These are phyloP conservation scores for Williopsis jadinii DNA, from an alignment of 1,139 yeast species.

Conservation along the genomic window DNA sequence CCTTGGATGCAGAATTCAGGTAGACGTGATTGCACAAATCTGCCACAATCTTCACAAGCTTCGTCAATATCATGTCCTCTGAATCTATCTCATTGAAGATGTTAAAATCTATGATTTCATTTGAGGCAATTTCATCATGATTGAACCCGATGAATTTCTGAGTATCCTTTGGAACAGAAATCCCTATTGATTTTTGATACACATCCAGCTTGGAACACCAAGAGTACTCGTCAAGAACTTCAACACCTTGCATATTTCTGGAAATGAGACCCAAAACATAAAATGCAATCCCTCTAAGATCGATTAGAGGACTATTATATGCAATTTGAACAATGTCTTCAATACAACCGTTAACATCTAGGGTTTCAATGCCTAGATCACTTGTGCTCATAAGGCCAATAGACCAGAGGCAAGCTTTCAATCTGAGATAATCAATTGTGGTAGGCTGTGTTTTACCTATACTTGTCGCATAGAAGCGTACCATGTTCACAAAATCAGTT, in stretches of 20 bases:
- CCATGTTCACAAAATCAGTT: conserved; percentile 33
- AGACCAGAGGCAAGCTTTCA: conserved; percentile 83
- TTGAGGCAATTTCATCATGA: conserved; percentile 6
- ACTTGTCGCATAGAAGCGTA: conserved; percentile 28
- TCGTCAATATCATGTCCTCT: conserved; percentile 35
- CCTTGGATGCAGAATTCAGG: conserved; percentile 59
- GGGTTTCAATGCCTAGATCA: conserved; percentile 55
- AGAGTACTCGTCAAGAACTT: conserved; percentile 72
- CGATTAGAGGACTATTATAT: conserved; percentile 48
- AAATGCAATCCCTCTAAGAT: conserved; percentile 69
- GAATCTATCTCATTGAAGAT: conserved; percentile 16
- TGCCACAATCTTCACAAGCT: conserved; percentile 49
- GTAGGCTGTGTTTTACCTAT: conserved; percentile 16
- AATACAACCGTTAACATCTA: conserved; percentile 56
- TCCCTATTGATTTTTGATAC: conserved; percentile 46
- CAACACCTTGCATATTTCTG: conserved; percentile 71
- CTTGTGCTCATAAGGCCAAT: conserved; percentile 77
- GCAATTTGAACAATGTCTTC: conserved; percentile 49
- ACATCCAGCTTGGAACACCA: conserved; percentile 63
- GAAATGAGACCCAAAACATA: conserved; percentile 73
- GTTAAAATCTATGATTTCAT: conserved; percentile 14
- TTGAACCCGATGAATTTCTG: conserved; percentile 7
- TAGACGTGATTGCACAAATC: conserved; percentile 57
- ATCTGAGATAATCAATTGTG: conserved; percentile 29
- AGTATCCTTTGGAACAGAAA: conserved; percentile 43